phyloP scores from a whole-genome alignment of 352 stramenopile species.

The Phytopythium kandeliae region DNA sequence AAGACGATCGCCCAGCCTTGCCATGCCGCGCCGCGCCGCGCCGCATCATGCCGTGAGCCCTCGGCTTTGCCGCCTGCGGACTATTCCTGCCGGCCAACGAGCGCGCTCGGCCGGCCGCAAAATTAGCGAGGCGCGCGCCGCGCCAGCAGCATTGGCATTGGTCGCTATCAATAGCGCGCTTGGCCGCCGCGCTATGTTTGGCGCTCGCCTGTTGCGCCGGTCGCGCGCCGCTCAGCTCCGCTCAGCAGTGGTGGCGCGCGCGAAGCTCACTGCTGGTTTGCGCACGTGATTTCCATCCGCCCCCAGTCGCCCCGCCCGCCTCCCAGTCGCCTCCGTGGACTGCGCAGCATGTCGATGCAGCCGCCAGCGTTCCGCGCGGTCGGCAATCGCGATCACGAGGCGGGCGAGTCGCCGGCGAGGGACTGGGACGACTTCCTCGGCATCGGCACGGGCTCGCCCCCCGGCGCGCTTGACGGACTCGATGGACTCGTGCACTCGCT shows the following conservation, averaged over 20 bases:
- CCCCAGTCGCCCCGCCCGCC: not conserved
- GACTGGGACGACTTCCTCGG: slow-evolving; percentile 4
- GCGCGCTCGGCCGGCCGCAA: not conserved
- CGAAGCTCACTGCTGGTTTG: slow-evolving; percentile 7
- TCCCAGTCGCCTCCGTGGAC: not conserved
- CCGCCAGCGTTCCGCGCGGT: not conserved
- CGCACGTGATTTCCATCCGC: not conserved
- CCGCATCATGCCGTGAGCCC: too few species aligned
- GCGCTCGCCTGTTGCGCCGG: not conserved
- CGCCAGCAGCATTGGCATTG: not conserved
- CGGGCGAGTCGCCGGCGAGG: not conserved
- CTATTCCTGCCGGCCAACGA: slow-evolving; percentile 1
- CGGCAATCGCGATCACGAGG: not conserved
- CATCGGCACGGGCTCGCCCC: not conserved
- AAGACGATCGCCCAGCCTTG: too few species aligned
- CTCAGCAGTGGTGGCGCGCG: too few species aligned
- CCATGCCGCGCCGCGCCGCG: too few species aligned
- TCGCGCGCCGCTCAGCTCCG: too few species aligned
- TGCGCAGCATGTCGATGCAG: not conserved
- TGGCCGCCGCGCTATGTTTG: not conserved
- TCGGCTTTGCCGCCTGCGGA: not conserved
- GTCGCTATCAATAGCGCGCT: not conserved
- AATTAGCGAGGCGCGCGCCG: not conserved
- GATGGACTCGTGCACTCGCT: slow-evolving; percentile 4
- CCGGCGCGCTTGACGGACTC: too few species aligned